Base-by-base conservation (phyloP, 768 basidiomycete genomes). In the Clitopilus hobsonii region DNA sequence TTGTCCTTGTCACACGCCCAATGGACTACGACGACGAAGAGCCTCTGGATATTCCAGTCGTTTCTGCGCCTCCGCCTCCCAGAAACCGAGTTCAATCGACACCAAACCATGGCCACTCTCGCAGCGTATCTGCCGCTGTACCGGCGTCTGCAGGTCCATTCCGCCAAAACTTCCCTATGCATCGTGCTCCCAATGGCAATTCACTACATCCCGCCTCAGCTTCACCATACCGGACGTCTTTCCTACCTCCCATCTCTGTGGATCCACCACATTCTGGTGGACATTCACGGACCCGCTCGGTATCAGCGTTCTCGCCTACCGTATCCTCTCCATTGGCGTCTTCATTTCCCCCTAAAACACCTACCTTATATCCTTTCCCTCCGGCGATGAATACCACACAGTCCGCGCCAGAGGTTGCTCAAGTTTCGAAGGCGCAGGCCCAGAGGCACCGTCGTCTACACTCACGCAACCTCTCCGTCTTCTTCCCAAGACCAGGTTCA, bases 401-500 rank as follows among this genome's bases (percentile, higher is more conserved):
- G 23, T 64, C 67, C 63, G 60, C 69, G 7, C 65, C 60, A 41
- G 67, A 66, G 2, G 57, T 56, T n/a, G 54, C 65, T 22, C 52
- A 36, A 49, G 52, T 63, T 30, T 61, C 67, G 59, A 53, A 67
- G 57, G 56, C 59, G 59, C 54, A 67, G 57, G 56, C 59, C 16
- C 30, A 18, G 54, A 69, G 77, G n/a, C 91, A 94, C 68, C 71
- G 82, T 3, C 81, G 91, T 1, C 74, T 96, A 16, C 94, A 97
- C 65, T 94, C 94, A 0, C 84, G 94, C 47, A 98, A 98, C 63
- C 74, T 97, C 2, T 95, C 93, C 0, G 76, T 96, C 16, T 96
- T 88, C 78, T 97, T 97, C 62, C 94, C 94, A 14, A 81, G 85
- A 28, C 90, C 91, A 0, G 90, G 88, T 2, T 74, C 82, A 2